Base-by-base conservation (phyloP, 2,329 filamentous ascomycete species). In the Cordyceps cateniannulata region DNA sequence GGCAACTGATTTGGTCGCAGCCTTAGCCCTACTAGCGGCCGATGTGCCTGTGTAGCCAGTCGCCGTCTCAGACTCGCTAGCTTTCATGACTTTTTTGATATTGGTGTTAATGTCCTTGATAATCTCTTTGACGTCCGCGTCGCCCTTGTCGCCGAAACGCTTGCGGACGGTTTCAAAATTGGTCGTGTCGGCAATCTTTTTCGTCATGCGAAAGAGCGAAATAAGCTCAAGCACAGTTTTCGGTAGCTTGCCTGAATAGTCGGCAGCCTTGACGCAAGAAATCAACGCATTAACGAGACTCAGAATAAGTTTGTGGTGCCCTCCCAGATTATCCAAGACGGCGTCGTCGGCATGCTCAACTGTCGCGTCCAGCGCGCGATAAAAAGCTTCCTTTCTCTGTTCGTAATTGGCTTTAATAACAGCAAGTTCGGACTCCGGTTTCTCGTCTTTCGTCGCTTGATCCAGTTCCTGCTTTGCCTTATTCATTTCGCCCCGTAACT, bases 131-230 rank as follows among this genome's bases (percentile, higher is more conserved):
- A 85, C 82, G 57, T 87, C 83, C 0, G 82, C 79, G 67, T 89
- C 86, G 27, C 85, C 87, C 67, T 85, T 85, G 67, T 84, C 86
- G 62, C 79, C 80, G 68, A 88, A 84, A 9, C 83, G 80, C 63
- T 84, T 84, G 45, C 85, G 79, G 18, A 89, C 81, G 59, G 82
- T 85, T 61, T 84, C 81, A 60, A 91, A 82, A 67, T 89, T 89
- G 45, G 85, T 82, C 63, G 82, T 85, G 65, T 86, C 82, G 47
- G 85, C 74, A 40, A 85, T 84, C 64, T 81, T 83, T 53, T 80
- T 84, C 47, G 86, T 79, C 62, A 86, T 87, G 40, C 81, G 85
- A 62, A 85, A 85, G 60, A 80, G 75, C 5, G 85, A 81, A 70
- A 91, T 80, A 35, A 90, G 77, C 56, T 82, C 75, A 20, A 86